Evolutionary conservation across 2,329 filamentous ascomycete species (phyloP).

Genomic region (Trichophyton benhamiae): DNA sequence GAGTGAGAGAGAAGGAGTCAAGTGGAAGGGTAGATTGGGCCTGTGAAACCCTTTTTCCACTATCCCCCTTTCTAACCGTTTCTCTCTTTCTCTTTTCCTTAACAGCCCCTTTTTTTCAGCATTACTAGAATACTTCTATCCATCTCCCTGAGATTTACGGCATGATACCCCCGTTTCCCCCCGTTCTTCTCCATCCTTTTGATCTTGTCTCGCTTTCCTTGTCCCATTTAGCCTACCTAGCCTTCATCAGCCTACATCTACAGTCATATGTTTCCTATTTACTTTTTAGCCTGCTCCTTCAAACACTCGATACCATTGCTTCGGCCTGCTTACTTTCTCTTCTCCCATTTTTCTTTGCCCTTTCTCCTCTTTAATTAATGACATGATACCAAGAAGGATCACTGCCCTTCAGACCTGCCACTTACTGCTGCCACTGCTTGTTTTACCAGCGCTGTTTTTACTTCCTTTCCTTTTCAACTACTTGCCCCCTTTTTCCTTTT

Average conservation of each 20-base stretch:
- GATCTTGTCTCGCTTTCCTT: background rate
- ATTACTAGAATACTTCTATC: background rate
- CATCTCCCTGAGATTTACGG: background rate
- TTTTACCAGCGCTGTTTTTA: background rate
- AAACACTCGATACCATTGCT: background rate
- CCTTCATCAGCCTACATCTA: background rate
- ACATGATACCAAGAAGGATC: background rate
- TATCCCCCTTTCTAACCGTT: background rate
- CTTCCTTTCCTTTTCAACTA: background rate
- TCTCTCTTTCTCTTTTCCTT: background rate
- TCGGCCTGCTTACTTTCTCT: background rate
- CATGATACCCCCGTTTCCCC: background rate
- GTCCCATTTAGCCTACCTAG: background rate
- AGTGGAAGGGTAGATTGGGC: constrained; percentile 32
- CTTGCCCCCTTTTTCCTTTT: no score
- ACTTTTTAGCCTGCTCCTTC: background rate
- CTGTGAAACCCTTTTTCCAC: constrained; percentile 19
- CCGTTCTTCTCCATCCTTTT: background rate
- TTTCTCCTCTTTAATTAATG: background rate
- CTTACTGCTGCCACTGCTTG: background rate
- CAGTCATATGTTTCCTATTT: background rate
- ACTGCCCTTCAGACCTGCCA: background rate
- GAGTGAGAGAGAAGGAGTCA: constrained; percentile 34
- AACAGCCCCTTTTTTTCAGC: background rate
- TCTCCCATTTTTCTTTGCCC: background rate